These are phyloP conservation scores for Vigna nakashimae DNA, from an alignment of 306 rosid genomes.

Conservation along the genomic window DNA sequence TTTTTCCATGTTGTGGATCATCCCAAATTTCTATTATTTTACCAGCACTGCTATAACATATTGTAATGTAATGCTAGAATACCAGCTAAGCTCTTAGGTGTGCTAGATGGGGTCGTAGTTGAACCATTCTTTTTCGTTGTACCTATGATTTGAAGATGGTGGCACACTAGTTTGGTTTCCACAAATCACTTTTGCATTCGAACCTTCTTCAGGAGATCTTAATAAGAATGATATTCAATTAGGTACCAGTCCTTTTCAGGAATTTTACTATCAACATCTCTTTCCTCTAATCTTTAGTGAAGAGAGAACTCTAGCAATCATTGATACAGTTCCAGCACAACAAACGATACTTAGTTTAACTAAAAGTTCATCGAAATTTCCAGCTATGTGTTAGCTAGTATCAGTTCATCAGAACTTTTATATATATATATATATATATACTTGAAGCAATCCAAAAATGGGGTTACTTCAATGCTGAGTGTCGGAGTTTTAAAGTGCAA, in stretches of 20 bases:
- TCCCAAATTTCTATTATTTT: conserved; percentile 19
- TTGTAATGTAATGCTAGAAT: background rate
- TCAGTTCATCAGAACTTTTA: too few species aligned
- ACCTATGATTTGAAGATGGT: conserved; percentile 33
- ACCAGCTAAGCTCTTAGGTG: conserved; percentile 22
- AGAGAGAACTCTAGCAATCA: conserved; percentile 4
- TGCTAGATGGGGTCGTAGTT: conserved; percentile 12
- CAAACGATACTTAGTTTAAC: conserved; percentile 13
- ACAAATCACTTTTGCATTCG: conserved; percentile 38
- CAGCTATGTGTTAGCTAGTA: background rate
- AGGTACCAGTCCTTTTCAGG: conserved; percentile 34
- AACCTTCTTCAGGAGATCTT: conserved; percentile 13
- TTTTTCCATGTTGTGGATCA: conserved; percentile 16
- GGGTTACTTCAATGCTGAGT: conserved; percentile 24
- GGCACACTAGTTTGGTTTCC: conserved; percentile 9
- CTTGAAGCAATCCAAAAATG: conserved; percentile 29
- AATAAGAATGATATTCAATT: conserved; percentile 8
- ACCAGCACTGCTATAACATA: background rate
- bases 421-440: background rate
- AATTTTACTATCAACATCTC: background rate
- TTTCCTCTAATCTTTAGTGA: background rate
- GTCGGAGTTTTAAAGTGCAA: background rate
- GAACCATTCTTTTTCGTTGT: conserved; percentile 41
- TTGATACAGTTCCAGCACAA: conserved; percentile 3
- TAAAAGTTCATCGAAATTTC: background rate